Percentiles rank a stretch among this genome's conserved stretches.
Evolutionary conservation across 495 filamentous ascomycete species (phyloP).

Genomic region (Aspergillus panamensis): DNA sequence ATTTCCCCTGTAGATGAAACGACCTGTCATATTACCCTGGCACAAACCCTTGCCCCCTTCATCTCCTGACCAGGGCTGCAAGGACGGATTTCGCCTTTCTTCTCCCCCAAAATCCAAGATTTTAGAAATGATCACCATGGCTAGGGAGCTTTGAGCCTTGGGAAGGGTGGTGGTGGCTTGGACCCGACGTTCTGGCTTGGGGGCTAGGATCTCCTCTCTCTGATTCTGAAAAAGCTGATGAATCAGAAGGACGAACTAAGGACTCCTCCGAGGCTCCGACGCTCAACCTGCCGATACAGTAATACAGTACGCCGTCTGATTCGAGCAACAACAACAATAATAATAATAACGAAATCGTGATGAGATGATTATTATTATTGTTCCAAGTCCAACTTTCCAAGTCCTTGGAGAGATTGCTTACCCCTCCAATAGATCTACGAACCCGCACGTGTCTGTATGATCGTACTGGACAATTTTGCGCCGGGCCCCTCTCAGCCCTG

Average conservation of each 20-base stretch:
- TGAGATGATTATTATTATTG: slow-evolving; percentile 6
- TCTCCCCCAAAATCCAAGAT: slow-evolving; percentile 1
- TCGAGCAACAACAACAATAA: slow-evolving; percentile 2
- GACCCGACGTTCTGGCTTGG: slow-evolving; percentile 30
- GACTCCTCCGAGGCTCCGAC: neutral
- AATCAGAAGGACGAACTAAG: slow-evolving; percentile 9
- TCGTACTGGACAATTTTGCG: neutral
- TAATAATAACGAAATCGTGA: no score
- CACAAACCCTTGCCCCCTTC: slow-evolving; percentile 12
- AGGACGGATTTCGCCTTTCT: slow-evolving; percentile 5
- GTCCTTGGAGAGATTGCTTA: no score
- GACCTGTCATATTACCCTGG: slow-evolving; percentile 22
- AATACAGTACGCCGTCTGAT: neutral
- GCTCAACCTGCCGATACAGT: slow-evolving; percentile 7
- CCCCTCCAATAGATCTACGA: slow-evolving; percentile 31
- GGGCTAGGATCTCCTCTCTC: slow-evolving; percentile 23
- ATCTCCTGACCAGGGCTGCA: slow-evolving; percentile 16
- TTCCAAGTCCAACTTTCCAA: slow-evolving; percentile 2
- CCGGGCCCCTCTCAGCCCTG: slow-evolving; percentile 7
- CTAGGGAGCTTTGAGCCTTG: neutral
- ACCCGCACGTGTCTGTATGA: slow-evolving; percentile 29
- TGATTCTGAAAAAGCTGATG: slow-evolving; percentile 4
- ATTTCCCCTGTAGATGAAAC: slow-evolving; percentile 20
- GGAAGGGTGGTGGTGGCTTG: slow-evolving; percentile 21
- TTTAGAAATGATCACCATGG: slow-evolving; percentile 10